phyloP scores from a whole-genome alignment of 108 stramenopile species.

The Discostella pseudostelligera region DNA sequence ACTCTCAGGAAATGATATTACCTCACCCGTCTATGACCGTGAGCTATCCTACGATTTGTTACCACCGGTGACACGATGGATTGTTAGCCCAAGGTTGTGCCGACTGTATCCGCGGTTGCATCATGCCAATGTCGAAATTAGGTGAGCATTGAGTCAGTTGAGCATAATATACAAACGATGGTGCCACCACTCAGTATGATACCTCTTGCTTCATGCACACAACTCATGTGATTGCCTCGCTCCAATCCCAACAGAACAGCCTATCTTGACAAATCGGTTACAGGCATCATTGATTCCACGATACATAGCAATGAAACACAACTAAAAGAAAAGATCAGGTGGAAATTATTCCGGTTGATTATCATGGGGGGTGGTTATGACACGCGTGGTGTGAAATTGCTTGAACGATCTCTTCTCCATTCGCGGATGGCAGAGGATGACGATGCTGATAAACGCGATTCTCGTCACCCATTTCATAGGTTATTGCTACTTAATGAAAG shows the following conservation, averaged over 20 bases:
- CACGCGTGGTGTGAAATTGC: slow-evolving; percentile 55
- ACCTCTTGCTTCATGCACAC: no score
- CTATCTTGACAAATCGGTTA: slow-evolving; percentile 59
- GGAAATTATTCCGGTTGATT: slow-evolving; percentile 53
- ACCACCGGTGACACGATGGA: slow-evolving; percentile 52
- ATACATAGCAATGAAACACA: background rate
- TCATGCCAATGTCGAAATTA: slow-evolving; percentile 74
- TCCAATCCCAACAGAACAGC: slow-evolving; percentile 65
- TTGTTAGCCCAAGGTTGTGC: slow-evolving; percentile 36
- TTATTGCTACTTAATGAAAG: no score
- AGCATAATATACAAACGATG: no score
- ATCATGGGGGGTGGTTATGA: slow-evolving; percentile 80
- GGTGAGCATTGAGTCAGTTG: no score
- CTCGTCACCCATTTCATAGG: background rate
- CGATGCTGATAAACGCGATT: no score
- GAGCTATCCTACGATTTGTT: slow-evolving; percentile 65
- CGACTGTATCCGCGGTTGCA: slow-evolving; percentile 64
- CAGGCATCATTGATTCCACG: slow-evolving; percentile 25
- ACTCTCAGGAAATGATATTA: slow-evolving; percentile 52
- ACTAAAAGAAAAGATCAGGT: background rate
- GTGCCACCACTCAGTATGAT: no score
- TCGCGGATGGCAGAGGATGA: slow-evolving; percentile 11
- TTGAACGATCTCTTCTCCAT: slow-evolving; percentile 38
- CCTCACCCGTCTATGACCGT: slow-evolving; percentile 59
- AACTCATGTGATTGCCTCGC: no score